phyloP scores from a whole-genome alignment of 1,284 basidiomycete genomes.

The Apiotrichum akiyoshidainum region DNA sequence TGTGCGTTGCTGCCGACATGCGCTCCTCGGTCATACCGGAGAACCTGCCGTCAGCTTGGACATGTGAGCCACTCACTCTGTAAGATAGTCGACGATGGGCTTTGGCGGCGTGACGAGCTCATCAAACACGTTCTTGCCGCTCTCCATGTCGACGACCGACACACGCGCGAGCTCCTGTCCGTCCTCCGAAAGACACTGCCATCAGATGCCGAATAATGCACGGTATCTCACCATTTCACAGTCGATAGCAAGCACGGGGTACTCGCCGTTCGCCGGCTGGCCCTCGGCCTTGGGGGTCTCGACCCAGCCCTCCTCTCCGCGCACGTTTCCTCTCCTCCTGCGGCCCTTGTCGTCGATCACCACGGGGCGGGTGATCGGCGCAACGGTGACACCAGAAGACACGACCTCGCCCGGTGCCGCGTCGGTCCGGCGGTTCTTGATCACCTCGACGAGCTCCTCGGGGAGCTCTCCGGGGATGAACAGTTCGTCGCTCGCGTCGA shows the following conservation, averaged over 20 bases:
- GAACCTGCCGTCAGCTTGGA: slow-evolving; percentile 57
- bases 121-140: slow-evolving; percentile 72
- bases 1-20: slow-evolving; percentile 66
- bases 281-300: slow-evolving; percentile 63
- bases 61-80: slow-evolving; percentile 57
- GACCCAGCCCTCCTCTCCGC: slow-evolving; percentile 60
- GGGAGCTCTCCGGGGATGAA: slow-evolving; percentile 33
- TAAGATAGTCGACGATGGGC: slow-evolving; percentile 80
- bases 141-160: slow-evolving; percentile 71
- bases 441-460: slow-evolving; percentile 7
- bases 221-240: slow-evolving; percentile 89
- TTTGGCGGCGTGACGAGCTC: slow-evolving; percentile 78
- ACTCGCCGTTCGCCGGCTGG: slow-evolving; percentile 32
- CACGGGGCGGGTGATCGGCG: slow-evolving; percentile 2
- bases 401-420: neutral
- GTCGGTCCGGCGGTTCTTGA: slow-evolving; percentile 6
- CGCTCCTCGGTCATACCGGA: slow-evolving; percentile 81
- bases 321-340: slow-evolving; percentile 53
- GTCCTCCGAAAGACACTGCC: slow-evolving; percentile 74
- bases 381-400: neutral
- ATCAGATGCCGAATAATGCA: neutral
- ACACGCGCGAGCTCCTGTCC: slow-evolving; percentile 82
- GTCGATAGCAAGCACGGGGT: slow-evolving; percentile 60
- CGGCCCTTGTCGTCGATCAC: slow-evolving; percentile 15
- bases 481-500: slow-evolving; percentile 51